phyloP scores from a whole-genome alignment of 1,139 yeast species.

The Debaryomyces subglobosus region DNA sequence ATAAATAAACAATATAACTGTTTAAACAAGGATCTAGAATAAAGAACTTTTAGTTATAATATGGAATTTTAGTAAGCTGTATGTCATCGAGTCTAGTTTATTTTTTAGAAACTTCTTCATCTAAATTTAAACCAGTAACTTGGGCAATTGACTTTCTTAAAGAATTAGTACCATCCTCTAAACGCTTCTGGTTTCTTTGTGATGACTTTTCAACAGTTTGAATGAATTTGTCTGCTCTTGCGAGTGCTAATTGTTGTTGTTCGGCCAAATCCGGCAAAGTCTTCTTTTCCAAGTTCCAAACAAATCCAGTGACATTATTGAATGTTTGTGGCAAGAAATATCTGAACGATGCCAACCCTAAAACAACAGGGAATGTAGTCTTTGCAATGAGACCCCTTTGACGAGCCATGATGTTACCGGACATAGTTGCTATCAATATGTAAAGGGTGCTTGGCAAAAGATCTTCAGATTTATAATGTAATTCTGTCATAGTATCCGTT shows the following conservation, averaged over 20 bases:
- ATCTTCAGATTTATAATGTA: conserved; percentile 75
- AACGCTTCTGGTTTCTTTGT: conserved; percentile 38
- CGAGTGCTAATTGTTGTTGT: conserved; percentile 56
- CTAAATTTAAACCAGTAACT: conserved; percentile 69
- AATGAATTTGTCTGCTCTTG: conserved; percentile 50
- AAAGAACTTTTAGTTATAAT: background rate
- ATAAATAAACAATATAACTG: background rate
- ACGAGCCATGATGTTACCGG: conserved; percentile 83
- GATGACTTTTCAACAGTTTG: conserved; percentile 44
- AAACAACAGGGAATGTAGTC: conserved; percentile 60
- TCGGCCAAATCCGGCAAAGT: conserved; percentile 68
- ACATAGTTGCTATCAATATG: conserved; percentile 69
- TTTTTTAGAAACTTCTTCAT: conserved; percentile 62
- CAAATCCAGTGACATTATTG: conserved; percentile 59
- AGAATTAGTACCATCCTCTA: conserved; percentile 43
- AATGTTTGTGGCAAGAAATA: conserved; percentile 81
- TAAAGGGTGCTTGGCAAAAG: conserved; percentile 77
- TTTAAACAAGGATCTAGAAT: background rate
- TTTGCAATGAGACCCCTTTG: conserved; percentile 64
- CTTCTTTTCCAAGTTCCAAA: conserved; percentile 68
- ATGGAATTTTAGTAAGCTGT: background rate
- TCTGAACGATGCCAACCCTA: conserved; percentile 72
- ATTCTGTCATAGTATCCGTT: conserved; percentile 64
- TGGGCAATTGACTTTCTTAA: conserved; percentile 56
- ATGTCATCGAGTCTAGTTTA: background rate